These are phyloP conservation scores for Glycine latifolia DNA, from an alignment of 306 rosid species.

Conservation along the genomic window DNA sequence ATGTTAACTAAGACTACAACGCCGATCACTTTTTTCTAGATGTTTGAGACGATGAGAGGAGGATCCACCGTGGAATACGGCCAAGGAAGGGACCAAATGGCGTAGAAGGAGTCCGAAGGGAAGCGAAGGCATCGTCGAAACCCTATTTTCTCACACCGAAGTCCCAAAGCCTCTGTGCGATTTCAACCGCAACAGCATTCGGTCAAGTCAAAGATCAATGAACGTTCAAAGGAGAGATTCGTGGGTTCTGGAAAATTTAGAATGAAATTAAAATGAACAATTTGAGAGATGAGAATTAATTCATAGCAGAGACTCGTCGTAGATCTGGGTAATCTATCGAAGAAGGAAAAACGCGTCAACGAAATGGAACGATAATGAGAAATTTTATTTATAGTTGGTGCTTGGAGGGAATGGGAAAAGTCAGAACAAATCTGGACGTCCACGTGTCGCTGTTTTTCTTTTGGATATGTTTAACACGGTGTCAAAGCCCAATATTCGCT, in stretches of 20 bases:
- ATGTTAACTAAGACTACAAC: conserved; percentile 92
- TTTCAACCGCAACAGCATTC: conserved; percentile 28
- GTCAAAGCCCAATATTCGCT: too few relatives aligned
- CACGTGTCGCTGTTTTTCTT: conserved; percentile 41
- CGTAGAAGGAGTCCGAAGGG: conserved; percentile 51
- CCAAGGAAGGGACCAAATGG: conserved; percentile 55
- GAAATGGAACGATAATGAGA: neutral
- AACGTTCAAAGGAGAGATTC: conserved; percentile 20
- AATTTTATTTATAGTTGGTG: conserved; percentile 8
- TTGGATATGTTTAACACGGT: too few relatives aligned
- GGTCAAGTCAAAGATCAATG: conserved; percentile 17
- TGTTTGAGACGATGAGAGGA: conserved; percentile 76
- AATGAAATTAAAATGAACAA: too few relatives aligned
- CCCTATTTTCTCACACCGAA: conserved; percentile 48
- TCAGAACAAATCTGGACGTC: conserved; percentile 40
- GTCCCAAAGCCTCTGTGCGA: conserved; percentile 26
- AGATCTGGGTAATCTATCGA: neutral
- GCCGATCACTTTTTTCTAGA: conserved; percentile 83
- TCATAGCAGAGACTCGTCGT: neutral
- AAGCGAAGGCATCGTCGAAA: conserved; percentile 75
- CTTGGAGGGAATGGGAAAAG: neutral
- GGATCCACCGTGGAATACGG: conserved; percentile 65
- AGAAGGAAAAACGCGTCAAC: neutral
- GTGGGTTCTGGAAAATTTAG: neutral
- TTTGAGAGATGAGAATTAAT: neutral